Base-by-base conservation (phyloP, 2,329 filamentous ascomycete species). In the Microascus cirrosus region DNA sequence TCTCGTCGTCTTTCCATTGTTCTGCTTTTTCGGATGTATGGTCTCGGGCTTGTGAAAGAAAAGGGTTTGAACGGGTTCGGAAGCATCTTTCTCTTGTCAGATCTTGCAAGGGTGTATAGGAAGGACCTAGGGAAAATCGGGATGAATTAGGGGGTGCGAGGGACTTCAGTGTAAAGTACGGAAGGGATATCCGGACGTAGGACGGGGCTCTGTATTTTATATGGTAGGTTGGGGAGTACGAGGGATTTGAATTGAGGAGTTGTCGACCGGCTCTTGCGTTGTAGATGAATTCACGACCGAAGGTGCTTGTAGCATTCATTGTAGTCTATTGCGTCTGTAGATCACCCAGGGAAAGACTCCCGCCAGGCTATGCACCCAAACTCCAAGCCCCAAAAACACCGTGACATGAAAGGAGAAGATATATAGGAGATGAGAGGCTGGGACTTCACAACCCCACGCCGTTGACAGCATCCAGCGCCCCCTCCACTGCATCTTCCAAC, bases 401-500 rank as follows among this genome's bases (percentile, higher is more conserved):
- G 6, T 22, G n/a, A 50, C 7, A 42, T 12, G 18, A 22, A 50
- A 3, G 22, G 11, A 24, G n/a, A 13, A 20, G 20, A 13, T 22
- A 35, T 20, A 22, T 22, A 10, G 24, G 13, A 20, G 13, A 20
- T 24, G 15, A 20, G 54, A 34, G 28, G 18, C 25, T 24, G n/a
- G 45, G n/a, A 50, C 68, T 66, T n/a, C n/a, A 72, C 52, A 79
- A 62, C n/a, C 74, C 75, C 59, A 84, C 68, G 7, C 81, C 80
- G 53, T 80, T 80, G n/a, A 83, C 79, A 54, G 73, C 71, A 64
- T 85, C 82, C 58, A 87, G 67, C 1, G 82, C 83, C 7, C 78
- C 77, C 39, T 86, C 83, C 5, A 87, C 78, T 3, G 77, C 82
- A 2, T 71, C 74, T 69, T 87, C 83, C 2, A 87, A 68, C 62